Conservation (phyloP, 164 flowering plant species). For the Piper betle region DNA sequence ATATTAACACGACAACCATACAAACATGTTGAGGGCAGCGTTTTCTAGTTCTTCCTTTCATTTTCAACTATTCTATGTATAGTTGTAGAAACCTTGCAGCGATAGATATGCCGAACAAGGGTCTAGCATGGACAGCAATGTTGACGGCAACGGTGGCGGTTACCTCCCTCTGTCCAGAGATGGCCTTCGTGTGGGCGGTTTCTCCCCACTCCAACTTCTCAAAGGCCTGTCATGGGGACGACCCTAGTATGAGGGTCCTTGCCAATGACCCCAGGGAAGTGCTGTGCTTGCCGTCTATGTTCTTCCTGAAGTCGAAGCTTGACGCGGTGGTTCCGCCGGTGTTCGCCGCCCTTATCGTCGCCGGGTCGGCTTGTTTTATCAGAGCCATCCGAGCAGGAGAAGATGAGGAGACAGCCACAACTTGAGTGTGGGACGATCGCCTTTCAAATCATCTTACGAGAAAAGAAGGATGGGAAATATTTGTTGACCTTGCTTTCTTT, state of each 20-base stretch:
- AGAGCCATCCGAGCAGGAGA: conserved; percentile 41
- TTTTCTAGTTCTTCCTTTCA: no score
- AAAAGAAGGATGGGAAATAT: no score
- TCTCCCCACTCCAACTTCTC: conserved; percentile 18
- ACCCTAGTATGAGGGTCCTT: conserved; percentile 27
- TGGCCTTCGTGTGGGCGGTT: conserved; percentile 20
- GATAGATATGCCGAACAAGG: background rate
- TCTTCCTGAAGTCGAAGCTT: conserved; percentile 25
- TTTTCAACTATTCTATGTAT: no score
- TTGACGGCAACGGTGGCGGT: conserved; percentile 18
- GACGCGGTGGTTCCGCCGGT: conserved; percentile 56
- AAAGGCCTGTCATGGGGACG: conserved; percentile 4
- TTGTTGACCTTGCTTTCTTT: no score
- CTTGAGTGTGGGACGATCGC: background rate
- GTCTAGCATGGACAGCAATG: conserved; percentile 15
- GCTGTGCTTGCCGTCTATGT: conserved; percentile 39
- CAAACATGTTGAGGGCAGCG: no score
- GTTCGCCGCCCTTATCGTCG: conserved; percentile 53
- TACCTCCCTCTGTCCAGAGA: conserved; percentile 24
- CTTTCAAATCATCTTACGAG: background rate
- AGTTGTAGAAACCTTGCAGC: no score
- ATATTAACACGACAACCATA: no score
- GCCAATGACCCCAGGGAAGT: conserved; percentile 40
- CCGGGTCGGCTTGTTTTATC: conserved; percentile 38
- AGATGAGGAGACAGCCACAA: conserved; percentile 1